phyloP scores from a whole-genome alignment of 2,329 filamentous ascomycete species.

The Xylaria sp. region DNA sequence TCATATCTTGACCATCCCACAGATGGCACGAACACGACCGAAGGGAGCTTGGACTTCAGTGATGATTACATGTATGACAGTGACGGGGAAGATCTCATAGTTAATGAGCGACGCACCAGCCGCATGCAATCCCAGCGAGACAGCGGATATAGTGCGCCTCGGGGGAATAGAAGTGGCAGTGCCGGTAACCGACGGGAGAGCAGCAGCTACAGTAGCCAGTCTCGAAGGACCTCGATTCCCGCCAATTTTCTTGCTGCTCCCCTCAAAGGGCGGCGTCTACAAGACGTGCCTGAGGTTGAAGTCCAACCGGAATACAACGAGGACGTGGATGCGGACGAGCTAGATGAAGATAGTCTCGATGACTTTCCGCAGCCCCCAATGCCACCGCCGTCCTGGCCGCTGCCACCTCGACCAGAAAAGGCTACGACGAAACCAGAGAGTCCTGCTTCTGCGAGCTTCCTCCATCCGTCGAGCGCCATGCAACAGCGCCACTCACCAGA shows the following conservation, averaged over 20 bases:
- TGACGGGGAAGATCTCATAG: slow-evolving; percentile 39
- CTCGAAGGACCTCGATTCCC: slow-evolving; percentile 39
- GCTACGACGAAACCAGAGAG: background rate
- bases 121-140: slow-evolving; percentile 36
- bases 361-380: slow-evolving; percentile 33
- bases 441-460: slow-evolving; percentile 12
- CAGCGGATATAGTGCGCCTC: slow-evolving; percentile 17
- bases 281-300: slow-evolving; percentile 38
- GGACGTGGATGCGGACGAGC: slow-evolving; percentile 29
- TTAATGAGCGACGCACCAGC: slow-evolving; percentile 39
- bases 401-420: slow-evolving; percentile 28
- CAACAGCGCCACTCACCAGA: slow-evolving; percentile 31
- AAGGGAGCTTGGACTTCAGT: slow-evolving; percentile 50
- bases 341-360: slow-evolving; percentile 22
- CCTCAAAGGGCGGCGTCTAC: slow-evolving; percentile 20
- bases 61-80: slow-evolving; percentile 41
- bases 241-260: slow-evolving; percentile 34
- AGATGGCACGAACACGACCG: slow-evolving; percentile 41
- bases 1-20: slow-evolving; percentile 49
- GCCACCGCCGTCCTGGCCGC: slow-evolving; percentile 34
- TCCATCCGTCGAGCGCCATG: slow-evolving; percentile 39
- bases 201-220: slow-evolving; percentile 23
- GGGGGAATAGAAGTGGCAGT: slow-evolving; percentile 15
- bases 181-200: slow-evolving; percentile 24
- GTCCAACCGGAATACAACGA: slow-evolving; percentile 16